Evolutionary conservation across 805 yeast species (phyloP).

Genomic region (Candida schatavii): DNA sequence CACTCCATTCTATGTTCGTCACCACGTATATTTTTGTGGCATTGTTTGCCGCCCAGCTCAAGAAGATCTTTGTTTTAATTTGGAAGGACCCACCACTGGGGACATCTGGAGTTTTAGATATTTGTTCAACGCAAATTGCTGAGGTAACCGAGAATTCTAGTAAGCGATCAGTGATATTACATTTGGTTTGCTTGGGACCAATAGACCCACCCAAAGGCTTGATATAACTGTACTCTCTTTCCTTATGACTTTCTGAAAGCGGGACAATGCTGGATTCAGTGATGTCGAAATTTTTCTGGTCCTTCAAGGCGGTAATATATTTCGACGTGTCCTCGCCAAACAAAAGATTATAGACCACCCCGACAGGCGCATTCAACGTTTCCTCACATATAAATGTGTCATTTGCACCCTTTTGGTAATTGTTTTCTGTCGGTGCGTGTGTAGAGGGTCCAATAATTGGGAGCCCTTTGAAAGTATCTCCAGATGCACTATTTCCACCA

Average conservation of each 20-base stretch:
- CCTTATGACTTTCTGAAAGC: slow-evolving; percentile 21
- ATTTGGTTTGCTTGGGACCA: slow-evolving; percentile 74
- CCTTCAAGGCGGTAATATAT: slow-evolving; percentile 43
- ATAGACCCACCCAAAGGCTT: slow-evolving; percentile 67
- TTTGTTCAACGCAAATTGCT: slow-evolving; percentile 49
- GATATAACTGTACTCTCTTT: slow-evolving; percentile 53
- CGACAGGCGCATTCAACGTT: slow-evolving; percentile 59
- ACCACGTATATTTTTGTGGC: slow-evolving; percentile 50
- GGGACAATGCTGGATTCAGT: slow-evolving; percentile 41
- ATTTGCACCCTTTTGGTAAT: slow-evolving; percentile 42
- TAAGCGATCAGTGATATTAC: slow-evolving; percentile 59
- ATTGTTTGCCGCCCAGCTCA: slow-evolving; percentile 64
- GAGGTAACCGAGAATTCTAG: slow-evolving; percentile 50
- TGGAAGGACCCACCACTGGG: slow-evolving; percentile 72
- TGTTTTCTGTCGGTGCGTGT: slow-evolving; percentile 49
- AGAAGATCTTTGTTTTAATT: slow-evolving; percentile 54
- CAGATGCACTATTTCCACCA: neutral
- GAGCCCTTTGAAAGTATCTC: slow-evolving; percentile 32
- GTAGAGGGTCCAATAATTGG: slow-evolving; percentile 42
- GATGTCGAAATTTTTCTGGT: slow-evolving; percentile 64
- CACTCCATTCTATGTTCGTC: slow-evolving; percentile 66
- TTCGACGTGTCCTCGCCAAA: slow-evolving; percentile 59
- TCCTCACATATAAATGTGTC: slow-evolving; percentile 60
- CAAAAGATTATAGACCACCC: slow-evolving; percentile 54
- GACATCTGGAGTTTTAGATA: slow-evolving; percentile 75